These are phyloP conservation scores for Pelargonium myrrhifolium DNA, from an alignment of 441 rosid species.

Conservation along the genomic window DNA sequence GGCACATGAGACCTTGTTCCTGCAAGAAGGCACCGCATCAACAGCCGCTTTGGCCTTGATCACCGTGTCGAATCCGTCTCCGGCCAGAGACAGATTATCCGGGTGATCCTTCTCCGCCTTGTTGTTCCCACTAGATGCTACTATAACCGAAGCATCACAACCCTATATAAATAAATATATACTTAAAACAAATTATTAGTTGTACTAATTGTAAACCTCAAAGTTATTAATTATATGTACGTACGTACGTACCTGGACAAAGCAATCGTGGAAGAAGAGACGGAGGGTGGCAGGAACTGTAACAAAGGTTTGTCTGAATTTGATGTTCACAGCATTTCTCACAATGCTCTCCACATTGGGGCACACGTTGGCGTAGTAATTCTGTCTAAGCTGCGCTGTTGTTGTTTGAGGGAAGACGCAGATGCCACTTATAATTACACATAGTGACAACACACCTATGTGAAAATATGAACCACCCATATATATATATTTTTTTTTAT, in stretches of 20 bases:
- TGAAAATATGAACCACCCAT: slow-evolving; percentile 22
- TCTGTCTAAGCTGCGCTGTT: slow-evolving; percentile 51
- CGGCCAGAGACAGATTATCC: slow-evolving; percentile 68
- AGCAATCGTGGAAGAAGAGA: slow-evolving; percentile 84
- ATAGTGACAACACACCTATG: slow-evolving; percentile 21
- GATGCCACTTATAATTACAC: slow-evolving; percentile 20
- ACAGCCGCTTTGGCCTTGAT: slow-evolving; percentile 74
- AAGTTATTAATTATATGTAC: too few species aligned
- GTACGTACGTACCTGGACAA: slow-evolving; percentile 41
- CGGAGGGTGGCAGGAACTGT: slow-evolving; percentile 71
- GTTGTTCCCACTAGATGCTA: slow-evolving; percentile 42
- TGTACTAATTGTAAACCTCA: too few species aligned
- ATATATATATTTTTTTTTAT: not conserved
- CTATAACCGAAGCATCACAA: slow-evolving; percentile 74
- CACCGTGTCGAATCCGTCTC: slow-evolving; percentile 87
- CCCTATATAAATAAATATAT: slow-evolving; percentile 41
- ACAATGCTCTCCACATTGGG: slow-evolving; percentile 69
- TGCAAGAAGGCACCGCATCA: slow-evolving; percentile 45
- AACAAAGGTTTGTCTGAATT: slow-evolving; percentile 49
- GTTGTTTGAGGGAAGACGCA: slow-evolving; percentile 26
- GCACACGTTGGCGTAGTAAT: slow-evolving; percentile 55
- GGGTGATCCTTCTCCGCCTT: slow-evolving; percentile 81
- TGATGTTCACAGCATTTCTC: slow-evolving; percentile 36
- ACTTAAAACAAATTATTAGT: too few species aligned
- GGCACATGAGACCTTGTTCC: slow-evolving; percentile 75